phyloP scores from a whole-genome alignment of 2,329 filamentous ascomycete genomes.

The Coniochaeta sp. region DNA sequence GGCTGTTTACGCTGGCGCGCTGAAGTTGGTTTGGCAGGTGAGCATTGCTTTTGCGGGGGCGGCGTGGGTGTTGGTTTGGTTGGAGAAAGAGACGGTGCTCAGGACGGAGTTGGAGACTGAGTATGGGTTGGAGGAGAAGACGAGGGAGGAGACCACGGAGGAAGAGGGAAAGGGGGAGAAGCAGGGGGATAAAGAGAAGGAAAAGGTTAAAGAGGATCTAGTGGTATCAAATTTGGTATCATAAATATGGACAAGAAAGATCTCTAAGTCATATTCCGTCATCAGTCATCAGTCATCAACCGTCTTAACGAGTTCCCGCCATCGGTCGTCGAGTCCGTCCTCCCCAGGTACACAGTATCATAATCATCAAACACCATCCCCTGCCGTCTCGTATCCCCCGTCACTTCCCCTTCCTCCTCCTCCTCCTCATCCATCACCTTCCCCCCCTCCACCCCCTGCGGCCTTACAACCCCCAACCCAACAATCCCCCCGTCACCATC shows the following conservation, averaged over 20 bases:
- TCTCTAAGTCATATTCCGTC: not conserved
- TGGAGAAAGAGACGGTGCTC: slow-evolving; percentile 15
- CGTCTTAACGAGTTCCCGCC: not conserved
- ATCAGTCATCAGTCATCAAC: not conserved
- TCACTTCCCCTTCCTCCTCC: not conserved
- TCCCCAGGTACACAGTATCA: not conserved
- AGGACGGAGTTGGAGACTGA: slow-evolving; percentile 15
- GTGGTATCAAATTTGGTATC: not conserved
- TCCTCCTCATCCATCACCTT: not conserved
- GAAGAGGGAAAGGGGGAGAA: too few species aligned
- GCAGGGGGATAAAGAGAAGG: too few species aligned
- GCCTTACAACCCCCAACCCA: not conserved
- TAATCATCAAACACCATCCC: not conserved
- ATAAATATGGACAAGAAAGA: not conserved
- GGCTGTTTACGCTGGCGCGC: slow-evolving; percentile 10
- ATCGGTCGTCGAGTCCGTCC: not conserved
- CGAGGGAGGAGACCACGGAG: not conserved
- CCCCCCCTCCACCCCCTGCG: not conserved
- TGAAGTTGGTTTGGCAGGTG: slow-evolving; percentile 15
- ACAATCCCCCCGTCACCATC: not conserved
- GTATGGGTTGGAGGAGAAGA: slow-evolving; percentile 14
- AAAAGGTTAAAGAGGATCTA: not conserved
- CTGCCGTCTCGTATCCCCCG: not conserved
- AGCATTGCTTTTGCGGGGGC: slow-evolving; percentile 16
- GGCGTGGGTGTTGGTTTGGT: slow-evolving; percentile 12